Evolutionary conservation across 345 rosid species (phyloP).

Genomic region (Firmiana major): DNA sequence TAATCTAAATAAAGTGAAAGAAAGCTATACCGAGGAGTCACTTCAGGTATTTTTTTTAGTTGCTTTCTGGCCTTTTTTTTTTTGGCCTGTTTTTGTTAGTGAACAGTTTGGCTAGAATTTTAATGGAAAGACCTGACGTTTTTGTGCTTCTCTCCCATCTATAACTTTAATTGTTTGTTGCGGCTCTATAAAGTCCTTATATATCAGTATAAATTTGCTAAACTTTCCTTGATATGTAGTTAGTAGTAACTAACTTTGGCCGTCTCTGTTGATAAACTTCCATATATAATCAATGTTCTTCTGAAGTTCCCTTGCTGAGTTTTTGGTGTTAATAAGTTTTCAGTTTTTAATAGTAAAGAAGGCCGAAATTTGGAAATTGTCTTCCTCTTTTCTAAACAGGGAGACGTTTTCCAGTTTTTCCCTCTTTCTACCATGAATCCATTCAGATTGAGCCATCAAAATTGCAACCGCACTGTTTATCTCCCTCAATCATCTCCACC

Average conservation of each 20-base stretch:
- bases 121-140: not conserved
- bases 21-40: conserved; percentile 89
- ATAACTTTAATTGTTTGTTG: not conserved
- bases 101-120: not conserved
- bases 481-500: no score
- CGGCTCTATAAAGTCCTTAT: not conserved
- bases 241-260: not conserved
- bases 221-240: not conserved
- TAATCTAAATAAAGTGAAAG: conserved; percentile 91
- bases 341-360: no score
- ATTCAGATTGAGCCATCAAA: no score
- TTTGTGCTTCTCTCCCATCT: not conserved
- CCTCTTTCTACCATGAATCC: no score
- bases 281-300: not conserved
- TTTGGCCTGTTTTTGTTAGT: not conserved
- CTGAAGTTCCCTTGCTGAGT: not conserved
- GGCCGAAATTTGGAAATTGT: no score
- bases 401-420: no score
- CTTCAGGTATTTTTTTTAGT: conserved; percentile 67
- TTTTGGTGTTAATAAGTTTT: not conserved
- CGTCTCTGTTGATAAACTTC: not conserved
- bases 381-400: no score
- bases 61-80: not conserved
- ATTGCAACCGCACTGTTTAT: no score
- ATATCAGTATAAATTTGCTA: not conserved